Evolutionary conservation across 2,329 filamentous ascomycete genomes (phyloP), one percentile per base, ranked within the genome.

Genomic region (Cladosporium halotolerans): DNA sequence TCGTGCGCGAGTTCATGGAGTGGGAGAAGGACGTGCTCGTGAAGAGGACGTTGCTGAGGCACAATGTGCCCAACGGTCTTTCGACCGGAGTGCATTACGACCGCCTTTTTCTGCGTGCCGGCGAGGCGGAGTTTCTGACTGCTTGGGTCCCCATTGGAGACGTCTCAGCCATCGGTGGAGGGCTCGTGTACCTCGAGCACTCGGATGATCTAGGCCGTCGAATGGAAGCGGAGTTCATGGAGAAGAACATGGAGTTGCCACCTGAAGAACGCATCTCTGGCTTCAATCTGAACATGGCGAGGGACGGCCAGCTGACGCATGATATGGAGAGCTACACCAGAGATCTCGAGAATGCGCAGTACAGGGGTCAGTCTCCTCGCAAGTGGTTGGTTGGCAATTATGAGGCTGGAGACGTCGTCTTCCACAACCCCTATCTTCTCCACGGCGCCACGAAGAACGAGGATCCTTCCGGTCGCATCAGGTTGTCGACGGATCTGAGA

Each of bases 331-430:
- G 58, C 39, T 52, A 62, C 9, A 55, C 58, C 3, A 49, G 48
- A 31, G 55, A 61, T 16, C 42, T 47, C 9, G 44, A 45, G 23
- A 45, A 32, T 42, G 44, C 45, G 1, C 51, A 42, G 11, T 45
- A 46, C 32, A 41, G 13, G 7, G 34, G 32, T 16, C 41, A 47
- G 11, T 52, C 40, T 51, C 53, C 54, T 16, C 63, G 63, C 49
- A 60, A 63, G 63, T 82, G 68, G 81, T 70, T 73, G 66, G 77
- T 71, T 64, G 79, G 67, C 58, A 75, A 65, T 57, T 83, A 80
- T 58, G 71, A 84, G 61, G 70, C 82, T 55, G 70, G 80, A 18
- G 66, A 82, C 62, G 71, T 79, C 6, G 75, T 69, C 2, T 73
- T 78, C 46, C 75, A 76, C 59, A 68, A 72, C 53, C 68, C 73